Conservation (phyloP, 257 asterid species). For the Jaltomata sinuosa region DNA sequence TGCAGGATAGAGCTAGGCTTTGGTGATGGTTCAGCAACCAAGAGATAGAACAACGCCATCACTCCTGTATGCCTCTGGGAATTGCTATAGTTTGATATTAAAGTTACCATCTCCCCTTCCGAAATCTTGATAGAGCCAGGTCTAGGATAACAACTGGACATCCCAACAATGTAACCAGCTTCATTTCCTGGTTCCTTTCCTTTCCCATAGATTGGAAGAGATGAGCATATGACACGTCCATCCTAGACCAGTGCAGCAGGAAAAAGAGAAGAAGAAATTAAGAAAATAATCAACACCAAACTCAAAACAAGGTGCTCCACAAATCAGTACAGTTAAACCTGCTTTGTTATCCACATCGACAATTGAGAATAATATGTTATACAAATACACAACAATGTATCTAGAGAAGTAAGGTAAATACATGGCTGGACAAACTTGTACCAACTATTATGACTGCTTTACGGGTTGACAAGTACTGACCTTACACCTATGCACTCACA, state of each 20-base stretch:
- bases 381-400: background rate
- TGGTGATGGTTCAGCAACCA: constrained; percentile 41
- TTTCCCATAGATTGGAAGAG: constrained; percentile 59
- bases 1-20: constrained; percentile 8
- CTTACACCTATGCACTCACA: background rate
- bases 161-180: constrained; percentile 81
- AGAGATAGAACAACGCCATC: constrained; percentile 82
- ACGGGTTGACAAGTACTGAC: background rate
- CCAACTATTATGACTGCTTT: background rate
- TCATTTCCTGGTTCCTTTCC: constrained; percentile 82
- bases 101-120: constrained; percentile 58
- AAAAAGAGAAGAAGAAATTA: background rate
- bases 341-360: background rate
- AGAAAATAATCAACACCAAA: background rate
- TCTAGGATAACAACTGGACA: constrained; percentile 77
- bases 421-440: background rate
- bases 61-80: constrained; percentile 62
- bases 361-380: background rate
- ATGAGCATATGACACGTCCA: constrained; percentile 67
- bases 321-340: background rate
- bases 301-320: background rate
- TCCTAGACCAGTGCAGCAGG: constrained; percentile 30
- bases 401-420: background rate
- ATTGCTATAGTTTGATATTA: constrained; percentile 64
- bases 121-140: constrained; percentile 73